phyloP scores from a whole-genome alignment of 805 yeast genomes.

The Spathaspora gorwiae region DNA sequence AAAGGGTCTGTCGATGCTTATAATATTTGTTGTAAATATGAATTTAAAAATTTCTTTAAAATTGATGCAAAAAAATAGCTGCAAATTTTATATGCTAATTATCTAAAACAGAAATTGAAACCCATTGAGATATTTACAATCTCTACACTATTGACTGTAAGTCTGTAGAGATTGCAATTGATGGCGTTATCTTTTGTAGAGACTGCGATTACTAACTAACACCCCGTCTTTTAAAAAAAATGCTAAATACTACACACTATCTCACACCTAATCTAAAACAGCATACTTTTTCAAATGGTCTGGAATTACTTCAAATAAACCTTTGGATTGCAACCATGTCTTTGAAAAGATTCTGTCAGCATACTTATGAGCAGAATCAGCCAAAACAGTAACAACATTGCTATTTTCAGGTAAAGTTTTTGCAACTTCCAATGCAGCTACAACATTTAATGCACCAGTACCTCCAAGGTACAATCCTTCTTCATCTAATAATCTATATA shows the following conservation, averaged over 20 bases:
- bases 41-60: no score
- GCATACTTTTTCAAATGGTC: conserved; percentile 67
- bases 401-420: conserved; percentile 67
- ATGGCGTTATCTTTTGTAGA: no score
- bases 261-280: conserved; percentile 21
- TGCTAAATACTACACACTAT: not conserved
- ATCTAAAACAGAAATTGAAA: no score
- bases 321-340: conserved; percentile 71
- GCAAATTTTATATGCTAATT: no score
- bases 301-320: conserved; percentile 63
- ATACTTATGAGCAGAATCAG: conserved; percentile 89
- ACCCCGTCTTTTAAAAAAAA: no score
- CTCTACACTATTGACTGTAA: no score
- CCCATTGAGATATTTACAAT: no score
- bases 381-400: conserved; percentile 82
- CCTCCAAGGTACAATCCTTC: conserved; percentile 92
- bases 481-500: conserved; percentile 76
- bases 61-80: no score
- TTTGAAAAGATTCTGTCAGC: conserved; percentile 75
- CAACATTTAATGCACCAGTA: conserved; percentile 85
- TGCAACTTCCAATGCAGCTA: conserved; percentile 80
- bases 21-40: no score
- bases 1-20: no score
- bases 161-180: no score
- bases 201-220: no score